Evolutionary conservation across 768 basidiomycete genomes (phyloP).

Genomic region (Lactifluus volemus): DNA sequence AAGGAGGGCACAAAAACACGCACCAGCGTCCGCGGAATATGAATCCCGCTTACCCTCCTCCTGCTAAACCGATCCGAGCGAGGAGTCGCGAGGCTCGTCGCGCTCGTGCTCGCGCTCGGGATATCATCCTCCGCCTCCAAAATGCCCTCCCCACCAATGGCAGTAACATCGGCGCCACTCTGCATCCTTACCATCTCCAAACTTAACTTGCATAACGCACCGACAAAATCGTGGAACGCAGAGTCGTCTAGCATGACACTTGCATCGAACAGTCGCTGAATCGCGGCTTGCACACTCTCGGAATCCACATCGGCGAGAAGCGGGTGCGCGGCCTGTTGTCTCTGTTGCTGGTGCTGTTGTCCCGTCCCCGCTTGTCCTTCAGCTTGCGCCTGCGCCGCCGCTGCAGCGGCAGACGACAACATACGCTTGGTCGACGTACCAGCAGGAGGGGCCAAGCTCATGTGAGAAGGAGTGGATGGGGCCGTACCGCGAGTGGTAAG

Average conservation of each 20-base stretch:
- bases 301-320: slow-evolving; percentile 65
- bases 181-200: slow-evolving; percentile 92
- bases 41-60: slow-evolving; percentile 69
- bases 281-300: slow-evolving; percentile 62
- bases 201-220: slow-evolving; percentile 76
- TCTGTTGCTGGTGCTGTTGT: slow-evolving; percentile 7
- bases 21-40: slow-evolving; percentile 70
- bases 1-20: slow-evolving; percentile 23
- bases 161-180: slow-evolving; percentile 29
- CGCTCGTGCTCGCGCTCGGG: slow-evolving; percentile 27
- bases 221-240: slow-evolving; percentile 71
- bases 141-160: neutral
- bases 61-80: slow-evolving; percentile 51
- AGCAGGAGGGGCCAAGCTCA: slow-evolving; percentile 11
- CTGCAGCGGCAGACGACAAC: neutral
- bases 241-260: slow-evolving; percentile 76
- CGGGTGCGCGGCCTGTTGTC: slow-evolving; percentile 33
- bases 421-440: neutral
- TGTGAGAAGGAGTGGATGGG: neutral
- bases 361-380: neutral
- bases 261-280: slow-evolving; percentile 81
- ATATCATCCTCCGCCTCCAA: slow-evolving; percentile 26
- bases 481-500: slow-evolving; percentile 51
- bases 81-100: slow-evolving; percentile 33
- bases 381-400: too few species aligned